Percentiles rank a stretch among this genome's conserved stretches.
phyloP scores from a whole-genome alignment of 371 early-diverging fungal genomes.

The Mucor saturninus region DNA sequence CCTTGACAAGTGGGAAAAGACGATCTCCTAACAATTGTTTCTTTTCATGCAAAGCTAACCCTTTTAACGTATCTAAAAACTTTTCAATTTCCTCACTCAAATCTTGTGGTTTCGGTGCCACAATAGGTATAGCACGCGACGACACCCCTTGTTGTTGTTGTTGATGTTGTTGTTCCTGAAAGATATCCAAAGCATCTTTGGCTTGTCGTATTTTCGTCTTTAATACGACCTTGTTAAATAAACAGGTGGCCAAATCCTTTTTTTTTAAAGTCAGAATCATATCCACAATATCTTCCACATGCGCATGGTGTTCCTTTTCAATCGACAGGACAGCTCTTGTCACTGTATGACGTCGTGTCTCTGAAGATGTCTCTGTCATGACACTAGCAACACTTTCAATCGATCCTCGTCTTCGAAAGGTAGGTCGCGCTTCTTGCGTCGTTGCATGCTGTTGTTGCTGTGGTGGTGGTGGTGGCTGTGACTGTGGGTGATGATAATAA shows the following conservation, averaged over 20 bases:
- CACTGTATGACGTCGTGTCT: conserved; percentile 27
- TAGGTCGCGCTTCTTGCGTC: conserved; percentile 12
- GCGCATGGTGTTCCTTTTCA: conserved; percentile 12
- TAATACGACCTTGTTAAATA: conserved; percentile 52
- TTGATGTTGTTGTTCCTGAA: conserved; percentile 34
- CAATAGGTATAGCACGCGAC: conserved; percentile 29
- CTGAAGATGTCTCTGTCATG: conserved; percentile 37
- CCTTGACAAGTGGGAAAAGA: conserved; percentile 50
- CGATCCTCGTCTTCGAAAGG: conserved; percentile 41
- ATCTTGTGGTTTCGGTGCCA: conserved; percentile 23
- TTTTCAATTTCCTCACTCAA: conserved; percentile 30
- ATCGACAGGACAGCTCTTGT: conserved; percentile 18
- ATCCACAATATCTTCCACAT: conserved; percentile 48
- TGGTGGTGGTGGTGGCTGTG: too few species aligned
- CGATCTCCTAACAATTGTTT: conserved; percentile 49
- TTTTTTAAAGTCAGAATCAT: conserved; percentile 52
- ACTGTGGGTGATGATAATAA: neutral
- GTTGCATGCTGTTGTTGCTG: neutral
- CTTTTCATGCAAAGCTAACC: conserved; percentile 32
- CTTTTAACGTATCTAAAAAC: conserved; percentile 35
- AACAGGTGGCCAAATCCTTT: conserved; percentile 51
- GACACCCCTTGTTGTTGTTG: neutral
- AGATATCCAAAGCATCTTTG: conserved; percentile 46
- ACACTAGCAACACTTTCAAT: conserved; percentile 38
- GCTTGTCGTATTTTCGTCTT: conserved; percentile 45